phyloP scores from a whole-genome alignment of 2,329 filamentous ascomycete species.

The Acephala macrosclerotiorum region DNA sequence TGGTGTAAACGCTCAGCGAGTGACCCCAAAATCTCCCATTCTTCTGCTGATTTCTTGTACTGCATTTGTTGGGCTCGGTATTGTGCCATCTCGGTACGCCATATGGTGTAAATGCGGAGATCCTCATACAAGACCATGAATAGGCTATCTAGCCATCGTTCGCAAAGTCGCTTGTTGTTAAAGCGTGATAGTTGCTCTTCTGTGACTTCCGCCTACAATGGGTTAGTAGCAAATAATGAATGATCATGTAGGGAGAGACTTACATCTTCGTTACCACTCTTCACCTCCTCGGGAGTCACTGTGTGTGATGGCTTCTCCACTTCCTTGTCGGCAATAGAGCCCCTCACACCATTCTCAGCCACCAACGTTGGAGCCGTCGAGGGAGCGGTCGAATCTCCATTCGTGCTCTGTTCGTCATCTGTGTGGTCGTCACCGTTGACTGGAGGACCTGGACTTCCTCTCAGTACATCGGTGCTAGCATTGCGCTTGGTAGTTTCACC shows the following conservation, averaged over 20 bases:
- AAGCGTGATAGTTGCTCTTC: slow-evolving; percentile 86
- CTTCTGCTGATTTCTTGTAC: slow-evolving; percentile 95
- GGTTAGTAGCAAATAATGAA: slow-evolving; percentile 38
- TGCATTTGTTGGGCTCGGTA: slow-evolving; percentile 92
- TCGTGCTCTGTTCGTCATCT: slow-evolving; percentile 43
- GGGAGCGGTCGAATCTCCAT: slow-evolving; percentile 34
- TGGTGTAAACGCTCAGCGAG: slow-evolving; percentile 94
- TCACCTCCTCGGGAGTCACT: slow-evolving; percentile 78
- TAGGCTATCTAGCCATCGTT: slow-evolving; percentile 96
- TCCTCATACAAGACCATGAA: slow-evolving; percentile 99
- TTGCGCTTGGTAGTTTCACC: slow-evolving; percentile 63
- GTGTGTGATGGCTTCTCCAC: slow-evolving; percentile 84
- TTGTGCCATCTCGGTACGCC: slow-evolving; percentile 97
- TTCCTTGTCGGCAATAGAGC: slow-evolving; percentile 41
- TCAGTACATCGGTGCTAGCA: slow-evolving; percentile 80
- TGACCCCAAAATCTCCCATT: slow-evolving; percentile 97
- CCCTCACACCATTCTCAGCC: slow-evolving; percentile 37
- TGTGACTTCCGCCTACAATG: slow-evolving; percentile 62
- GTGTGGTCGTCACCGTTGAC: slow-evolving; percentile 50
- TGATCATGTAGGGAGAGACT: slow-evolving; percentile 40
- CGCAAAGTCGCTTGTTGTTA: slow-evolving; percentile 95
- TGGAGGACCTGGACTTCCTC: slow-evolving; percentile 69
- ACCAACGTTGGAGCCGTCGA: slow-evolving; percentile 33
- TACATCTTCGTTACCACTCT: slow-evolving; percentile 77
- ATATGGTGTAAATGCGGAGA: slow-evolving; percentile 97